Conservation (phyloP, 1,139 yeast genomes). For the Diutina mesorugosa region DNA sequence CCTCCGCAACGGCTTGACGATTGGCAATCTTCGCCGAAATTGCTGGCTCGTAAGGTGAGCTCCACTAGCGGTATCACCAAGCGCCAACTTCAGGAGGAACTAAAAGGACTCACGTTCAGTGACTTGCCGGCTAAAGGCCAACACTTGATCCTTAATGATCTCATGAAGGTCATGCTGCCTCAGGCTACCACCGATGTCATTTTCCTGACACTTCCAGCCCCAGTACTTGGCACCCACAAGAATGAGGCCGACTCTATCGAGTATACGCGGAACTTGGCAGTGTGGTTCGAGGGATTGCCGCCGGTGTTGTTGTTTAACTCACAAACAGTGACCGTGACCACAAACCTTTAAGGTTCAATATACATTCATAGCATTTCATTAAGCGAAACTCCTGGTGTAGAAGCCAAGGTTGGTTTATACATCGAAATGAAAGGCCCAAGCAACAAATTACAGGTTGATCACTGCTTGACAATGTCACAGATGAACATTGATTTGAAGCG, state of each 20-base stretch:
- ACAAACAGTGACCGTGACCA: constrained; percentile 90
- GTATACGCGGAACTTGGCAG: constrained; percentile 61
- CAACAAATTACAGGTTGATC: too few species aligned
- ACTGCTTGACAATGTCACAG: too few species aligned
- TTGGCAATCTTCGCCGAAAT: neutral
- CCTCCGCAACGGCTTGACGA: constrained; percentile 1
- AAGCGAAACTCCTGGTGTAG: neutral
- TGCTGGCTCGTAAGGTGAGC: constrained; percentile 3
- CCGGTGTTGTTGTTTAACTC: constrained; percentile 76
- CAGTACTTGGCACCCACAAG: constrained; percentile 68
- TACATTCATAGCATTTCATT: neutral
- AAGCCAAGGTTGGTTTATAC: neutral
- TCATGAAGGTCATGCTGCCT: constrained; percentile 56
- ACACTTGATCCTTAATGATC: constrained; percentile 73
- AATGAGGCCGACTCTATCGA: constrained; percentile 57
- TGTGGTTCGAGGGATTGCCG: constrained; percentile 75
- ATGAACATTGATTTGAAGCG: too few species aligned
- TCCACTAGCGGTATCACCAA: constrained; percentile 15
- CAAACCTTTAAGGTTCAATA: constrained; percentile 14
- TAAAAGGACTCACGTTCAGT: constrained; percentile 46
- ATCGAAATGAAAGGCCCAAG: too few species aligned
- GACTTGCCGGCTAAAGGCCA: constrained; percentile 88
- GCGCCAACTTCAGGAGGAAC: constrained; percentile 26
- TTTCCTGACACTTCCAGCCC: constrained; percentile 84
- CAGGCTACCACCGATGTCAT: constrained; percentile 45